A percentile compares a stretch with the other conserved stretches of the same genome.
Evolutionary conservation across 148 eudicot species (phyloP).

Genomic region (Vaccinium myrtillus): DNA sequence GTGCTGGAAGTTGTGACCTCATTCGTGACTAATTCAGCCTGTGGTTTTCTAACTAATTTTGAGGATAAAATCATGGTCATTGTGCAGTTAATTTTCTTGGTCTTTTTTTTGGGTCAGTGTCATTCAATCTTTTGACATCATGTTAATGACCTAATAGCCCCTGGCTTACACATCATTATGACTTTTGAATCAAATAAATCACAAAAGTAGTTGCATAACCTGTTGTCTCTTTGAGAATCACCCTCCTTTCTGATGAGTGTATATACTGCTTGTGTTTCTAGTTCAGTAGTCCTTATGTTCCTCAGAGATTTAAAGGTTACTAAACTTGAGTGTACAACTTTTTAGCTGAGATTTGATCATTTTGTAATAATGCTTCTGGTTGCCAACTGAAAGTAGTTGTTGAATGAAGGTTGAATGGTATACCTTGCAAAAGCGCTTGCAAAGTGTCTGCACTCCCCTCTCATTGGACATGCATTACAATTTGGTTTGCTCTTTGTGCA

Average conservation of each 20-base stretch:
- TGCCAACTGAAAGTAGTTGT: background rate
- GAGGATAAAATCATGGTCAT: background rate
- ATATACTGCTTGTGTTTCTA: background rate
- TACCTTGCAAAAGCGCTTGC: slow-evolving; percentile 84
- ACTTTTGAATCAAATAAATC: background rate
- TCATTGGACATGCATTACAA: slow-evolving; percentile 79
- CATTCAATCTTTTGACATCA: background rate
- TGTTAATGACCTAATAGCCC: background rate
- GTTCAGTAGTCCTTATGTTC: background rate
- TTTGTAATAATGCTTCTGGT: slow-evolving; percentile 3
- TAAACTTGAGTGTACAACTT: background rate
- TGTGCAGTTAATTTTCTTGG: background rate
- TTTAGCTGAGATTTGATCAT: background rate
- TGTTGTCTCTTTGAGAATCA: background rate
- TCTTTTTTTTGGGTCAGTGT: background rate
- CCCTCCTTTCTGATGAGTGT: background rate
- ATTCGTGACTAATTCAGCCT: background rate
- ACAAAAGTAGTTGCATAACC: background rate
- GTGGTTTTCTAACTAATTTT: background rate
- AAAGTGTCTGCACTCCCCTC: slow-evolving; percentile 75
- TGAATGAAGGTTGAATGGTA: background rate
- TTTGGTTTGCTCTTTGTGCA: slow-evolving; percentile 74
- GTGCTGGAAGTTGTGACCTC: background rate
- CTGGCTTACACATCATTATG: background rate
- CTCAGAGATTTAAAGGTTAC: background rate